phyloP scores from a whole-genome alignment of 495 filamentous ascomycete genomes.

The Tuber calosporum region DNA sequence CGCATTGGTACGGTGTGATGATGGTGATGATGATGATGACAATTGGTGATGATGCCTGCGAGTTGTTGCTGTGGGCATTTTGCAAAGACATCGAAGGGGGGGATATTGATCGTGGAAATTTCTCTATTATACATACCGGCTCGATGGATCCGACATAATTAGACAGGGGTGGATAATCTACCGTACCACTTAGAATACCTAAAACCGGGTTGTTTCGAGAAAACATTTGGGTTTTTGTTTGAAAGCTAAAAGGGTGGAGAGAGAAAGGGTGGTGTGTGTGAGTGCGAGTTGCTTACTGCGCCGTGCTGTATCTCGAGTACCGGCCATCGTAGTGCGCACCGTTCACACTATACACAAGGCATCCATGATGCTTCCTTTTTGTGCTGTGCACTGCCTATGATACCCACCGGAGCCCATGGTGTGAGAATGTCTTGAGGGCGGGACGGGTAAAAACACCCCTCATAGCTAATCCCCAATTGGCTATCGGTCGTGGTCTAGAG shows the following conservation, averaged over 20 bases:
- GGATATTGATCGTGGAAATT: slow-evolving; percentile 1
- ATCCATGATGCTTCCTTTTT: not conserved
- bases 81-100: not conserved
- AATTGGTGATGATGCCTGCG: not conserved
- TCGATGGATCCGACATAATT: not conserved
- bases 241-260: not conserved
- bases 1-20: not conserved
- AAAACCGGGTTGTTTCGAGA: slow-evolving; percentile 1
- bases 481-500: not conserved
- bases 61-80: not conserved
- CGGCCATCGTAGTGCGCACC: not conserved
- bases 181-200: not conserved
- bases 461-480: not conserved
- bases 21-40: not conserved
- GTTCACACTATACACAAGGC: not conserved
- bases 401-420: not conserved
- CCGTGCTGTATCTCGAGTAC: too few species aligned
- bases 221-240: not conserved
- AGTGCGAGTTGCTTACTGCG: not conserved
- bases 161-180: not conserved
- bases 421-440: not conserved
- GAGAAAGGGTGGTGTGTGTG: not conserved
- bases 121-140: not conserved
- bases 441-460: not conserved
- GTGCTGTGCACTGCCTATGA: not conserved